These are phyloP conservation scores for Diplotaxis tenuifolia DNA, from an alignment of 345 rosid species.

Conservation along the genomic window DNA sequence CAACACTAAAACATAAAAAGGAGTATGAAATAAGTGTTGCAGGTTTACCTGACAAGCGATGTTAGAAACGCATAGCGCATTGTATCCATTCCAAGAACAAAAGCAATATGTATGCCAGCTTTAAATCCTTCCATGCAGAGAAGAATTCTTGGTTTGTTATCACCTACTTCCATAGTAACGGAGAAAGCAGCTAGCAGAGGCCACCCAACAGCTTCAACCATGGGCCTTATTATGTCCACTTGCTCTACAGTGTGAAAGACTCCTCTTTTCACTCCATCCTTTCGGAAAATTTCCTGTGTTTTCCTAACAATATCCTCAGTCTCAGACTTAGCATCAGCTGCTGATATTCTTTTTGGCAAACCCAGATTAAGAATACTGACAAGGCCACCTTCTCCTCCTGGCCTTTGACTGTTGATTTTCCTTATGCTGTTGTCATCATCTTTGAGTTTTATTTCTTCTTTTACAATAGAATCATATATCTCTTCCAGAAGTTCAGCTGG, in stretches of 20 bases:
- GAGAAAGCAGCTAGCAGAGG: slow-evolving; percentile 96
- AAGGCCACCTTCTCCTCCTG: slow-evolving; percentile 86
- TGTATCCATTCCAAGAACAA: slow-evolving; percentile 97
- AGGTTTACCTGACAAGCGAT: slow-evolving; percentile 81
- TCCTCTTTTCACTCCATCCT: slow-evolving; percentile 85
- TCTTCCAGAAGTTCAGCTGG: slow-evolving; percentile 85
- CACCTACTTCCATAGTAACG: slow-evolving; percentile 98
- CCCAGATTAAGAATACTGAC: slow-evolving; percentile 85
- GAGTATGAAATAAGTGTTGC: not conserved
- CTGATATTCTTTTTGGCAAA: slow-evolving; percentile 70
- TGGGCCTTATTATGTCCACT: slow-evolving; percentile 82
- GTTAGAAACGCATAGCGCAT: slow-evolving; percentile 98
- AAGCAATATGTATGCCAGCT: slow-evolving; percentile 91
- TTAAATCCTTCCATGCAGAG: slow-evolving; percentile 98
- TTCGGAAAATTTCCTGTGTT: slow-evolving; percentile 89
- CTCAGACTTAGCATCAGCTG: slow-evolving; percentile 73
- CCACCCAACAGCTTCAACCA: slow-evolving; percentile 99
- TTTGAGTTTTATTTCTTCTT: slow-evolving; percentile 93
- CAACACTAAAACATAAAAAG: slow-evolving; percentile 15
- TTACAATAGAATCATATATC: slow-evolving; percentile 90
- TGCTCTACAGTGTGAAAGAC: slow-evolving; percentile 73
- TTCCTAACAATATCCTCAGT: slow-evolving; percentile 84
- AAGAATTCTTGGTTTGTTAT: slow-evolving; percentile 82
- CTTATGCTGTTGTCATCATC: slow-evolving; percentile 60
- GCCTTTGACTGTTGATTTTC: slow-evolving; percentile 61